phyloP scores from a whole-genome alignment of 192 early-diverging fungal genomes.

The Paraglomus brasilianum region DNA sequence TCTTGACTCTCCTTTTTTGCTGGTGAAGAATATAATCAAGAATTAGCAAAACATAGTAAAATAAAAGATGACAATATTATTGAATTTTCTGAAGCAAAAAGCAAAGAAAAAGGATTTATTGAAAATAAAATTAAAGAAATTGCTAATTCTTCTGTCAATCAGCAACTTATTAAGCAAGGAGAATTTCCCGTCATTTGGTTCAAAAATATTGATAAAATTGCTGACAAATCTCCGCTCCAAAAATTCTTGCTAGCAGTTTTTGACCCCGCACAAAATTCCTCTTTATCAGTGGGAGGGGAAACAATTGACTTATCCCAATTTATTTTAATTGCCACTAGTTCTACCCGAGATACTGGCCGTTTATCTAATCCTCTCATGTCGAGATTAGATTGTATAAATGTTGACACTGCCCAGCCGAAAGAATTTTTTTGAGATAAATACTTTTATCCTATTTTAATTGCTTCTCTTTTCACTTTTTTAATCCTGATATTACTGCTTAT shows the following conservation, averaged over 20 bases:
- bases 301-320: background rate
- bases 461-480: slow-evolving; percentile 21
- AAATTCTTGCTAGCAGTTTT: slow-evolving; percentile 1
- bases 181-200: slow-evolving; percentile 9
- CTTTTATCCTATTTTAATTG: slow-evolving; percentile 18
- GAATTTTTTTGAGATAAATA: slow-evolving; percentile 31
- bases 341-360: slow-evolving; percentile 22
- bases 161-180: background rate
- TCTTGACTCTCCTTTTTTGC: slow-evolving; percentile 21
- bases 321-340: slow-evolving; percentile 26
- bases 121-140: slow-evolving; percentile 31
- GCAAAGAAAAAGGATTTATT: background rate
- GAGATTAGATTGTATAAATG: slow-evolving; percentile 18
- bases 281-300: background rate
- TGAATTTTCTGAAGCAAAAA: slow-evolving; percentile 9
- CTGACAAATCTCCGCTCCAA: slow-evolving; percentile 6
- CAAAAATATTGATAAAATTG: slow-evolving; percentile 17
- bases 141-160: background rate
- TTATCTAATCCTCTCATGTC: slow-evolving; percentile 21
- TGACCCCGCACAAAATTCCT: background rate
- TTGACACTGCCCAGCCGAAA: slow-evolving; percentile 14
- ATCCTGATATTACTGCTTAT: slow-evolving; percentile 20
- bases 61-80: slow-evolving; percentile 21
- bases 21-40: slow-evolving; percentile 28
- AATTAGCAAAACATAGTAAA: slow-evolving; percentile 17